Conservation (phyloP, 257 asterid genomes). For the Solanum neorickii region DNA sequence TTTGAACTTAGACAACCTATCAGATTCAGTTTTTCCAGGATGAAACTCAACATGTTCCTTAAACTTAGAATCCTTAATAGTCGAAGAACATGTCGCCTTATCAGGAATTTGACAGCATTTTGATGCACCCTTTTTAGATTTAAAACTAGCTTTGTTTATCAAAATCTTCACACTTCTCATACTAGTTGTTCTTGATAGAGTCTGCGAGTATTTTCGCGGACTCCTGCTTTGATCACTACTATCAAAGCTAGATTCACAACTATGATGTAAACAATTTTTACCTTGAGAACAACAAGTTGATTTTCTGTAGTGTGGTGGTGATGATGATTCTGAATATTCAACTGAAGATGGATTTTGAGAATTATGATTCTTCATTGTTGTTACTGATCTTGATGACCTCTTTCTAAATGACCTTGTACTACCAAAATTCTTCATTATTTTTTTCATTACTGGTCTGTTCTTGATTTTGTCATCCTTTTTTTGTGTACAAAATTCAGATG, state of each 20-base stretch:
- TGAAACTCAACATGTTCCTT: conserved; percentile 29
- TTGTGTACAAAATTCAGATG: not conserved
- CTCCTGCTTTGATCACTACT: conserved; percentile 18
- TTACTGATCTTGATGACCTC: conserved; percentile 12
- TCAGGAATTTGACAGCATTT: conserved; percentile 18
- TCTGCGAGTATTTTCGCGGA: conserved; percentile 1
- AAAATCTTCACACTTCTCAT: not conserved
- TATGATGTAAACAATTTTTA: conserved; percentile 4
- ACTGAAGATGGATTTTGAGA: conserved; percentile 14
- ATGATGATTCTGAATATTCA: conserved; percentile 14
- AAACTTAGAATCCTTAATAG: conserved; percentile 52
- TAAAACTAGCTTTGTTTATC: conserved; percentile 33
- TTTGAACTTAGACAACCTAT: conserved; percentile 22
- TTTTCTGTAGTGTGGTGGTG: conserved; percentile 36
- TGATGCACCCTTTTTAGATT: conserved; percentile 27
- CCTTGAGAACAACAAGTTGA: conserved; percentile 29
- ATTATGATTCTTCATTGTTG: conserved; percentile 11
- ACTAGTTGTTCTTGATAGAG: conserved; percentile 23
- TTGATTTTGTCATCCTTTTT: not conserved
- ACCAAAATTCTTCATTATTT: conserved; percentile 11
- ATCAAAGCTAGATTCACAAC: conserved; percentile 27
- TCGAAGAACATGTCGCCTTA: conserved; percentile 73
- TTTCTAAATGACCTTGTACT: conserved; percentile 30
- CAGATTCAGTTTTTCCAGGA: conserved; percentile 20
- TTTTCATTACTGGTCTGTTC: not conserved